Evolutionary conservation across 768 basidiomycete species (phyloP), one percentile per base, ranked within the genome.

Genomic region (Russula abietina): DNA sequence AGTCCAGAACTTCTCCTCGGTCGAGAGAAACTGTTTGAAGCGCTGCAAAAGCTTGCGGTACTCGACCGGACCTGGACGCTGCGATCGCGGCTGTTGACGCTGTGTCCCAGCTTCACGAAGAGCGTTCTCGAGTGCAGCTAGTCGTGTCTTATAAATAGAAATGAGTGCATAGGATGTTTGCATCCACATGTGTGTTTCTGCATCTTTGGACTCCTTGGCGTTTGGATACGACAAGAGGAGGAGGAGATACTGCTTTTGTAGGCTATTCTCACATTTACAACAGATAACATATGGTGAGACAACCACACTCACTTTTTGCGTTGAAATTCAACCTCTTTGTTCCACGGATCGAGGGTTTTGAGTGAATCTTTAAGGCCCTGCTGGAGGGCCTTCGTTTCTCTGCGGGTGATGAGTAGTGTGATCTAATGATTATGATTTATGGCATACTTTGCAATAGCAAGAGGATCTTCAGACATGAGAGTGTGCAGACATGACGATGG

Each of bases 1-100:
- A 32, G 81, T 83, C 89, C 94, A 99, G 74, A 96, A 97, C 69
- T 86, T 88, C 72, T 95, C 91, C 73, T 99, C 96, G 36, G 89
- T 86, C 0, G 86, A 81, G 16, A 99, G 83, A 71, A 94, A 97
- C 69, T 93, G 87, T 39, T 89, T 81, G 77, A 99, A 98, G 46
- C 91, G 84, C 52, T 91, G 88, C 17, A 93, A 74, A 33, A 93
- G 81, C 72, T 91, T 96, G 68, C 93, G 86, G 65, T 92, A 78
- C 71, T 96, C 94, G 50, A 93, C 91, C 9, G 81, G 80, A 19
- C 86, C 85, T 64, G 82, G 78, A 52, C 75, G 75, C 14, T 78
- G 75, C 28, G 76, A 72, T 57, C 75, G 74, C 45, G 75, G 73
- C 22, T 70, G 69, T 62, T 75, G 75, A 36, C 69, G 69, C 55